Evolutionary conservation across 108 stramenopile species (phyloP), one percentile per base, ranked within the genome.

Genomic region (Cyclotella cryptica): DNA sequence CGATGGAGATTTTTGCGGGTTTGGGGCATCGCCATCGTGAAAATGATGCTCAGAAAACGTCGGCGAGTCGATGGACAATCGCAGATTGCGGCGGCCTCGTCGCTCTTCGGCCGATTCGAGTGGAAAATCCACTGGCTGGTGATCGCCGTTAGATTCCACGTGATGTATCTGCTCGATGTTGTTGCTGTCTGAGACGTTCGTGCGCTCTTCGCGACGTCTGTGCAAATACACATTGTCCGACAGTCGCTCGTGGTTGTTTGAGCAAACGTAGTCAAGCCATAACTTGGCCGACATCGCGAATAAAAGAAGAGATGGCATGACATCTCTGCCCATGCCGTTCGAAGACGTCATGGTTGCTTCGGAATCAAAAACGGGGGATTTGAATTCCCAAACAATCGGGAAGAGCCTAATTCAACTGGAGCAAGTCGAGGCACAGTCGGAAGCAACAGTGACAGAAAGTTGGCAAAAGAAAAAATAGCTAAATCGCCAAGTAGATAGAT

Each of bases 211-310:
- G 47, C 44, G 18, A 29, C 65, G 30, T 8, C 54, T 15, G 29
- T 69, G 41, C 40, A 41, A 10, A 35, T 22, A 14, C 26, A 43
- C 43, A 59, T 59, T 28, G 24, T 57, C 15, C 13, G 51, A 43
- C 27, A 22, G 10, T 21, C 41, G 19, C 30, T 35, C 29, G 19
- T 39, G 40, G 9, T 9, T 69, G 66, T 21, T 12, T 15, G 1
- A 39, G 3, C 28, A 14, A 39, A 41, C 29, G 68, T 6, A 8
- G 39, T 43, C 39, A 1, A 66, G 10, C 71, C 71, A 79, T 59
- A 79, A 29, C 43, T 71, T 79, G 45, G 78, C 78, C 28, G 78
- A 63, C 27, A 69, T 52, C 17, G 64, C 70, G 59, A 79, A 79
- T 9, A 79, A 44, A 40, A 79, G 43, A 9, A 81, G 55, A 14